Conservation (phyloP, 805 yeast species). For the Lipomyces oligophaga region DNA sequence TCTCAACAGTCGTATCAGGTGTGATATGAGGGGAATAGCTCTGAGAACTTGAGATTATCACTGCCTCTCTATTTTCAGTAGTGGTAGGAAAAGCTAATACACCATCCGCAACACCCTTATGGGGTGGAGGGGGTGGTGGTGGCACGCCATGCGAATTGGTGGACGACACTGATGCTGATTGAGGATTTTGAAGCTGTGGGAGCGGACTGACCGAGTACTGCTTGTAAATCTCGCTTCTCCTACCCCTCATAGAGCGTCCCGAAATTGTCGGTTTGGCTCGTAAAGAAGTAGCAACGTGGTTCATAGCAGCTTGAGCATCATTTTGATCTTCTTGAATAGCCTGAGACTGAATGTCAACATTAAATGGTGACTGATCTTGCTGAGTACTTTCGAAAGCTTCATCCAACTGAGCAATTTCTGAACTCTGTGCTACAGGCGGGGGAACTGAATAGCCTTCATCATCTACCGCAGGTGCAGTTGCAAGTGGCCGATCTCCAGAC, state of each 20-base stretch:
- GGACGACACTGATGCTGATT: not conserved
- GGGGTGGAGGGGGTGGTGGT: constrained; percentile 21
- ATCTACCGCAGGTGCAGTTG: constrained; percentile 14
- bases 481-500: not conserved
- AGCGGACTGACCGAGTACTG: constrained; percentile 3
- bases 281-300: constrained; percentile 35
- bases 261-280: constrained; percentile 35
- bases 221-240: constrained; percentile 34
- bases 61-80: too few relatives aligned
- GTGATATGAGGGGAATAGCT: too few relatives aligned
- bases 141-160: constrained; percentile 13
- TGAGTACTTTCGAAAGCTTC: constrained; percentile 4
- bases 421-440: constrained; percentile 29
- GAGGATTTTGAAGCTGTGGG: too few relatives aligned
- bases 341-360: constrained; percentile 31
- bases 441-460: constrained; percentile 27
- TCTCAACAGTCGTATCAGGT: not conserved
- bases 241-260: constrained; percentile 32
- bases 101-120: not conserved
- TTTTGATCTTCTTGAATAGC: constrained; percentile 31
- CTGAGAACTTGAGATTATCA: too few relatives aligned
- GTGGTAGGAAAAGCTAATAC: too few relatives aligned
- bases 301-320: constrained; percentile 34
- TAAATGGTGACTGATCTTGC: constrained; percentile 9
- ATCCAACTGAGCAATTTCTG: constrained; percentile 11